phyloP scores from a whole-genome alignment of 116 monocot genomes.

The Papilionanthe hybrid region DNA sequence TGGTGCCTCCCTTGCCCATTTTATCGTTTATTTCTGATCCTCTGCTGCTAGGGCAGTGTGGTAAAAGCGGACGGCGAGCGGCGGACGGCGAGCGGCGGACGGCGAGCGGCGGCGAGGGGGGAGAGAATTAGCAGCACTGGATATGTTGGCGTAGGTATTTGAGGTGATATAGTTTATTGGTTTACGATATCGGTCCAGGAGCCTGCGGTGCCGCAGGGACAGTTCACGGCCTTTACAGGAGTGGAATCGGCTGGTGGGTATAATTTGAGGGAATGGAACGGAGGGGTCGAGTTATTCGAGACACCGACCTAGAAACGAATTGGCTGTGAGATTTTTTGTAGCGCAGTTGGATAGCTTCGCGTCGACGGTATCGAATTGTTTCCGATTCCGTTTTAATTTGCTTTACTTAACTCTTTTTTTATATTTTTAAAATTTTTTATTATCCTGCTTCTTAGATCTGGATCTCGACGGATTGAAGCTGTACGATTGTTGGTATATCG shows the following conservation, averaged over 20 bases:
- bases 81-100: neutral
- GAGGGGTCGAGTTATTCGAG: neutral
- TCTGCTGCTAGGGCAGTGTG: neutral
- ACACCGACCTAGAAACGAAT: neutral
- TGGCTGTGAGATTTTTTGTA: neutral
- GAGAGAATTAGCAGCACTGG: neutral
- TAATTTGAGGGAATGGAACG: neutral
- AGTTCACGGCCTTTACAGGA: neutral
- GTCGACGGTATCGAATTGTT: neutral
- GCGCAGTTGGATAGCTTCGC: neutral
- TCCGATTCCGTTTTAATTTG: neutral
- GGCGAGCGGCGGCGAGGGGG: neutral
- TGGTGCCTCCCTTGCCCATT: neutral
- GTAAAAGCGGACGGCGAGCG: neutral
- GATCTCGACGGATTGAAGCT: constrained; percentile 23
- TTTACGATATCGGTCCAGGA: neutral
- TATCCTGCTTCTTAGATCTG: constrained; percentile 17
- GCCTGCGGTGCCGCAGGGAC: neutral
- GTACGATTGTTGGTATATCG: neutral
- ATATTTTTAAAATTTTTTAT: neutral
- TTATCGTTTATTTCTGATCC: neutral
- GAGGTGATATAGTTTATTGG: neutral
- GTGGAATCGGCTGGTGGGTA: neutral
- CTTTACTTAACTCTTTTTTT: neutral
- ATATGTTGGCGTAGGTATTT: neutral